Evolutionary conservation across 2,329 filamentous ascomycete species (phyloP).

Genomic region (Arachnomyces sp.): DNA sequence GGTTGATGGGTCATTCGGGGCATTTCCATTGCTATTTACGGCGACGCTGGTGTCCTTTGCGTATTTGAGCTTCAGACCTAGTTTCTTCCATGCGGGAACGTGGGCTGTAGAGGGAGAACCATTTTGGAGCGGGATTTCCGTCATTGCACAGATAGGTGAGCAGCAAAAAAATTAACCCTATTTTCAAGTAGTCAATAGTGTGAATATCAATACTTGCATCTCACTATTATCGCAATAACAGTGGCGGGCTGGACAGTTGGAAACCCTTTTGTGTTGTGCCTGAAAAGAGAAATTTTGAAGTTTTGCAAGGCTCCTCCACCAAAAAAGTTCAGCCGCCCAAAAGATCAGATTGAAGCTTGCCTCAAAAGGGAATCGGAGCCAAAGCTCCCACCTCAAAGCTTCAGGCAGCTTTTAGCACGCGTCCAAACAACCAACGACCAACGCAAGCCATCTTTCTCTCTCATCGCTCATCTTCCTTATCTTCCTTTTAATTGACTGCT

Average conservation of each 20-base stretch:
- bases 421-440: slow-evolving; percentile 12
- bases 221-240: too few species aligned
- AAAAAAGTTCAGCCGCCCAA: too few species aligned
- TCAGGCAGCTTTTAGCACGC: slow-evolving; percentile 31
- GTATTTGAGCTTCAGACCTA: slow-evolving; percentile 53
- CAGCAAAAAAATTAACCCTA: too few species aligned
- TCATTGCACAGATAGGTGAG: too few species aligned
- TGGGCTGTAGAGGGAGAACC: not conserved
- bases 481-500: slow-evolving; percentile 6
- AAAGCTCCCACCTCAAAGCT: slow-evolving; percentile 4
- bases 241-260: not conserved
- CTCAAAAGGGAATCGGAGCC: slow-evolving; percentile 1
- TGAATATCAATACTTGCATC: too few species aligned
- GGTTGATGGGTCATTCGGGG: too few species aligned
- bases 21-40: slow-evolving; percentile 2
- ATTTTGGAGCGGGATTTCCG: too few species aligned
- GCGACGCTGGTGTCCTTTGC: slow-evolving; percentile 23
- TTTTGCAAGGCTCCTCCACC: not conserved
- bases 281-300: too few species aligned
- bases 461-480: slow-evolving; percentile 5
- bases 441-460: slow-evolving; percentile 12
- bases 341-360: too few species aligned
- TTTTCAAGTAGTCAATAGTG: too few species aligned
- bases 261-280: not conserved
- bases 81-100: slow-evolving; percentile 53